Conservation (phyloP, 2,329 filamentous ascomycete species). For the Aureobasidium musti region DNA sequence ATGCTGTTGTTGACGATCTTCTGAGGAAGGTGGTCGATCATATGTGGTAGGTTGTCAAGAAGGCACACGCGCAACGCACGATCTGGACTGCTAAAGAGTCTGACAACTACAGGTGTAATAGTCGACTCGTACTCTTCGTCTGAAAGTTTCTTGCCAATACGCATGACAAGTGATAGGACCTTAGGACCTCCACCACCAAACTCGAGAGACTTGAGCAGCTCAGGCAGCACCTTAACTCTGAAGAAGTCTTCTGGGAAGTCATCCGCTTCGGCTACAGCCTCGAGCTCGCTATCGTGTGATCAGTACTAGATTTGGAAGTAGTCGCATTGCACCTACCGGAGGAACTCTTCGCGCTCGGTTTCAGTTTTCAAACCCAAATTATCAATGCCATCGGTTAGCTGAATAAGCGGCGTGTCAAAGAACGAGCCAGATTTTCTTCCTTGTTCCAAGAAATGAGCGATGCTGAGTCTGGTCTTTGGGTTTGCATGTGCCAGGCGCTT, state of each 20-base stretch:
- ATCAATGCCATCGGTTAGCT: slow-evolving; percentile 88
- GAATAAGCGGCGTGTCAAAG: slow-evolving; percentile 90
- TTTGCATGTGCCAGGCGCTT: slow-evolving; percentile 85
- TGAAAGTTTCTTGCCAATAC: slow-evolving; percentile 82
- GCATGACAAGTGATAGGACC: slow-evolving; percentile 83
- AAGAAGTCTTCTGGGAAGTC: slow-evolving; percentile 98
- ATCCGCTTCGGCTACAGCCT: slow-evolving; percentile 70
- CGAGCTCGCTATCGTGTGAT: slow-evolving; percentile 63
- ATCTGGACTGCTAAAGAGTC: slow-evolving; percentile 88
- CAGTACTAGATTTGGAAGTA: slow-evolving; percentile 1
- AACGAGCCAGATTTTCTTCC: slow-evolving; percentile 80
- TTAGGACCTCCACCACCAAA: slow-evolving; percentile 95
- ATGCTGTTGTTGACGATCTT: slow-evolving; percentile 95
- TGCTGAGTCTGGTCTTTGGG: slow-evolving; percentile 82
- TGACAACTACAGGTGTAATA: slow-evolving; percentile 81
- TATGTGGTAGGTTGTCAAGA: slow-evolving; percentile 80
- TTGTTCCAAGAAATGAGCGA: slow-evolving; percentile 86
- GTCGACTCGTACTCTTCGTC: slow-evolving; percentile 86
- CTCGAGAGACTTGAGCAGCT: slow-evolving; percentile 97
- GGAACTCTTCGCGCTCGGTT: slow-evolving; percentile 78
- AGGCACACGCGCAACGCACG: slow-evolving; percentile 88
- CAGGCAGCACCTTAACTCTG: slow-evolving; percentile 93
- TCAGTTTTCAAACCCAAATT: slow-evolving; percentile 87
- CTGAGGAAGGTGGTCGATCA: slow-evolving; percentile 87
- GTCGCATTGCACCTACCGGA: slow-evolving; percentile 57